Base-by-base conservation (phyloP, 1,139 yeast species). In the Trichomonascaceae sp. region DNA sequence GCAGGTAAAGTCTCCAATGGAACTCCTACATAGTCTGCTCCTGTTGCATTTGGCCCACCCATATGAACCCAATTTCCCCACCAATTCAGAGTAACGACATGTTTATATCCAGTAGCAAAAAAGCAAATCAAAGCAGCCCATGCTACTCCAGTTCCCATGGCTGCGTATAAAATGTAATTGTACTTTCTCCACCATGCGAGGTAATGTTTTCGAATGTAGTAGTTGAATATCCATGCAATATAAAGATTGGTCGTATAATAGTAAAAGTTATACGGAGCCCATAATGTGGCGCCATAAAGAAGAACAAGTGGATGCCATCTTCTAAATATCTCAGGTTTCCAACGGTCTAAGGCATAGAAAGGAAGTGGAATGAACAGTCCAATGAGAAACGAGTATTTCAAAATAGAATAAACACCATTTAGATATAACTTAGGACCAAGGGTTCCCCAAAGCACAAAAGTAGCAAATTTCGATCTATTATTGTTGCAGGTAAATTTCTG, bases 401-500 rank as follows among this genome's bases (percentile, higher is more conserved):
- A 63, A 22, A 68, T 60, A 18, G 76, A 75, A 55, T 74, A 74
- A 19, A 73, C 64, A 64, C 62, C 61, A 1, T 51, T 64, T 60
- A 82, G 80, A 22, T 80, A 77, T 53, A 78, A 74, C 62, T 77
- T 71, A 27, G 88, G 88, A 27, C 87, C 87, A 61, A 84, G 50
- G 20, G 57, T 53, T n/a, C 54, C 55, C 59, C 59, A 58, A 32
- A 58, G 39, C 12, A 58, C 55, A n/a, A 57, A 43, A 50, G 56
- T 36, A 78, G 69, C 18, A 69, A 66, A 74, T 80, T 62, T 67
- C 75, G 1, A 79, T 75, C 43, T 63, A 67, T 50, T 63, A 65
- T 20, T 80, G 52, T 24, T 62, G 51, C 71, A 68, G 27, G 67
- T 65, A 55, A 68, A 68, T 60, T 61, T 59, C 43, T 55, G 58